Base-by-base conservation (phyloP, 345 rosid genomes). In the Mercurialis annua region DNA sequence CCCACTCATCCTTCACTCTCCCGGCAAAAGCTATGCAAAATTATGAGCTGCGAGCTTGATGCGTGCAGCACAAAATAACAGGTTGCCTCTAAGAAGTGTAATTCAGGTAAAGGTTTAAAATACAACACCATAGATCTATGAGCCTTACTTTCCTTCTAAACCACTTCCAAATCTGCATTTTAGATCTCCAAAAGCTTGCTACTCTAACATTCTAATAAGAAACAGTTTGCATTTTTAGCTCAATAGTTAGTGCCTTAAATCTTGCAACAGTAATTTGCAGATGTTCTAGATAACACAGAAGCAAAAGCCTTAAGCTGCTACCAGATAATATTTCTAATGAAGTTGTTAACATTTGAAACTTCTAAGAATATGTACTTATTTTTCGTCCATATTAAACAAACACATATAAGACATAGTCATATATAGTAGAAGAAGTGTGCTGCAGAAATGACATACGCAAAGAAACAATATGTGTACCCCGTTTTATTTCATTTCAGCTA, bases 31-130 rank as follows among this genome's bases (percentile, higher is more conserved):
- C 65, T 92, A 20, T 87, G 96, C 88, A 88, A 84, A 74, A 48
- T 81, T 62, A 90, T 90, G 90, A 80, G 79, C 76, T 83, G 92
- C 23, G 84, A 79, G 5, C 87, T 85, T 16, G 98, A 92, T 70
- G 97, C 96, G 30, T 87, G 92, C 77, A 81, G 93, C 97, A 69
- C 88, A 92, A 79, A 92, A 92, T 66, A 96, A 90, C 42, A 83
- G 98, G 75, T 77, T 92, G 76, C 92, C 97, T 66, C 77, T 88
- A 60, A 83, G 97, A 81, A 87, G 85, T 2, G 81, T 90, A 38
- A 78, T 87, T 76, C 97, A 90, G 96, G 98, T 92, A 80, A 78
- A 50, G 60, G 56, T 43, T 20, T 23, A 54, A 1, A 5, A 26
- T 40, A 53, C 27, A 5, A 44, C 26, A 66, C 20, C 33, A 14